A percentile compares a stretch with the other conserved stretches of the same genome.
Evolutionary conservation across 257 asterid species (phyloP).

Genomic region (Catharanthus roseus): DNA sequence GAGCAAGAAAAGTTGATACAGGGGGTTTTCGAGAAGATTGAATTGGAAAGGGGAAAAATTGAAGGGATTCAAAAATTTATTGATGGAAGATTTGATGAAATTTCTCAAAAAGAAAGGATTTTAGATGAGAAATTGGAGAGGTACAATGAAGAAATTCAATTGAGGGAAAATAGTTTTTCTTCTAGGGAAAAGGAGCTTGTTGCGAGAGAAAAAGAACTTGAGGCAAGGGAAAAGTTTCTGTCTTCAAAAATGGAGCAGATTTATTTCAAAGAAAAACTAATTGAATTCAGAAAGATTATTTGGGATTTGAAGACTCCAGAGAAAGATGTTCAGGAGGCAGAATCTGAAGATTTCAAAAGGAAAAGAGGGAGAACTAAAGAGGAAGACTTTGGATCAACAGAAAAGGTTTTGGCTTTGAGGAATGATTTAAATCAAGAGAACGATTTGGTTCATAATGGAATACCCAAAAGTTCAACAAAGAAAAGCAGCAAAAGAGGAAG

Average conservation of each 20-base stretch:
- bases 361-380: no score
- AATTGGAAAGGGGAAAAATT: not conserved
- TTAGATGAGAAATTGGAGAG: not conserved
- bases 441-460: not conserved
- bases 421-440: not conserved
- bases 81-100: not conserved
- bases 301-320: not conserved
- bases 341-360: not conserved
- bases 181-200: not conserved
- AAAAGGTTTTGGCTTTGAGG: no score
- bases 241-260: not conserved
- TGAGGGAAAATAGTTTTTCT: not conserved
- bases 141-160: not conserved
- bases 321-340: not conserved
- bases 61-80: not conserved
- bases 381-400: no score
- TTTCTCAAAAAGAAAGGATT: not conserved
- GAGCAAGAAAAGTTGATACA: not conserved
- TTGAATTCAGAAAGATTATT: not conserved
- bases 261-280: not conserved
- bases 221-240: not conserved
- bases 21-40: not conserved
- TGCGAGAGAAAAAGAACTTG: not conserved
- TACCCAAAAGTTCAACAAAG: not conserved
- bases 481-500: not conserved